Evolutionary conservation across 495 filamentous ascomycete species (phyloP), one percentile per base, ranked within the genome.

Genomic region (Aspergillus diversus): DNA sequence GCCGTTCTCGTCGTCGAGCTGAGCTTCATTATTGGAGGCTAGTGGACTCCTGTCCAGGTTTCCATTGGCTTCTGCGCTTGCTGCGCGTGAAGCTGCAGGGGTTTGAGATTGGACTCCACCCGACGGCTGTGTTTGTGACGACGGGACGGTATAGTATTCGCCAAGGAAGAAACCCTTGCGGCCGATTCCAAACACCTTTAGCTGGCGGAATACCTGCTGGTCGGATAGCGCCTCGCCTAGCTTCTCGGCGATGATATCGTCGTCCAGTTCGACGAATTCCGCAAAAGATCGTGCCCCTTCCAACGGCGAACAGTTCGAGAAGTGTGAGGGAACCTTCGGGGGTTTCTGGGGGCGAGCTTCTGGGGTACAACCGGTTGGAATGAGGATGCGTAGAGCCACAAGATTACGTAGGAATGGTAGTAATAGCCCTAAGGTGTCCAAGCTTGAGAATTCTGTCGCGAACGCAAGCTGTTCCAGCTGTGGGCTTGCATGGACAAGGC

Each of bases 381-480:
- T 68, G 46, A 87, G 63, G 46, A 84, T 69, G 15, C 82, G 76
- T 2, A 84, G 33, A 0, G 76, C 78, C 1, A 63, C 69, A 5
- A 84, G 64, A 8, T 83, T 81, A 1, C 77, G 73, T 5, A 84
- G 75, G 65, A 84, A 83, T 0, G 81, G 82, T 39, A 83, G 69
- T 1, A 83, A 66, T 31, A 82, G 69, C 2, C 72, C 71, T 5
- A 84, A 50, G 2, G 75, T 71, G 4, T 82, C 77, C 69, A 84
- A 72, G 57, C 73, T 74, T 16, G 70, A 70, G 7, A 75, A 66
- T 2, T 83, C 80, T 7, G 77, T 75, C 31, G 80, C 80, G n/a
- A 84, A 68, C 42, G 70, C 79, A 8, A 89, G 70, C 65, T 89
- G 85, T 63, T 88, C 85, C 17, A 88, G 69, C 55, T 87, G 81